A percentile compares a stretch with the other conserved stretches of the same genome.
phyloP scores from a whole-genome alignment of 2,329 filamentous ascomycete species.

The Exophiala calicioides region DNA sequence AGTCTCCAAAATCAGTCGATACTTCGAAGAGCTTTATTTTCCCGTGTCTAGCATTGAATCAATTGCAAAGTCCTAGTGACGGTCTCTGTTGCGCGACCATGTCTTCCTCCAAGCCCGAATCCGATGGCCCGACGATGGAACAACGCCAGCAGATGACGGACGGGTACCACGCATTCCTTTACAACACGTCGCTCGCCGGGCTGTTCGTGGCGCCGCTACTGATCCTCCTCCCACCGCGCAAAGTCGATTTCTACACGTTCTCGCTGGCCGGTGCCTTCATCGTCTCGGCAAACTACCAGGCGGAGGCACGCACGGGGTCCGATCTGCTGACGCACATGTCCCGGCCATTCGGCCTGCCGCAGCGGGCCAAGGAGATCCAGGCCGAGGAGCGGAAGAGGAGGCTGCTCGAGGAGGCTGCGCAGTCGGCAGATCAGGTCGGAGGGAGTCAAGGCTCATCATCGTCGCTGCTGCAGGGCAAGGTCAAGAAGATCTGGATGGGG shows the following conservation, averaged over 20 bases:
- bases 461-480: conserved; percentile 20
- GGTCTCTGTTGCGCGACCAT: not conserved
- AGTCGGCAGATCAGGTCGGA: conserved; percentile 8
- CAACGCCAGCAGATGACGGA: conserved; percentile 15
- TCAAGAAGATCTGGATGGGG: conserved; percentile 36
- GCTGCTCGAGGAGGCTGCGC: conserved; percentile 31
- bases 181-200: conserved; percentile 51
- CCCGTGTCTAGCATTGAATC: no score
- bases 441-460: conserved; percentile 1
- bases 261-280: conserved; percentile 52
- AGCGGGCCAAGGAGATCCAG: conserved; percentile 16
- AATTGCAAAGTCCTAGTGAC: no score
- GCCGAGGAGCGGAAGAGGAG: conserved; percentile 24
- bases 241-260: conserved; percentile 63
- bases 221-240: conserved; percentile 60
- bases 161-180: conserved; percentile 25
- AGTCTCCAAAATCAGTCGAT: no score
- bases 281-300: conserved; percentile 53
- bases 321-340: conserved; percentile 39
- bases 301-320: conserved; percentile 43
- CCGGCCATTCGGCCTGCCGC: conserved; percentile 8
- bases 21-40: no score
- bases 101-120: conserved; percentile 1
- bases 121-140: not conserved
- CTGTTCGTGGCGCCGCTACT: conserved; percentile 57